Evolutionary conservation across 495 filamentous ascomycete species (phyloP), one percentile per base, ranked within the genome.

Genomic region (Hyaloscypha hepaticicola): DNA sequence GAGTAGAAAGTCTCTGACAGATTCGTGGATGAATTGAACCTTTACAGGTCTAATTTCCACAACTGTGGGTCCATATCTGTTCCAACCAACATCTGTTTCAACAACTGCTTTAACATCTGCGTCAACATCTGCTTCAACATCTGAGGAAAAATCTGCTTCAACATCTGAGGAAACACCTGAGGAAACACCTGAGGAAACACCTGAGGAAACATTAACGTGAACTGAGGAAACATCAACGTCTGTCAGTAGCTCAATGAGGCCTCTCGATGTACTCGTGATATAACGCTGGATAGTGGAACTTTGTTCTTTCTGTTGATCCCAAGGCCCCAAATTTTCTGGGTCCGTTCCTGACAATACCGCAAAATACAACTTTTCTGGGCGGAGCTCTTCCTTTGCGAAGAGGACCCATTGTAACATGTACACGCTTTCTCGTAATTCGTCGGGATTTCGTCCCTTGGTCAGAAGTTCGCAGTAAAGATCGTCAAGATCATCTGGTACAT

Each of bases 1-100:
- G 45, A 72, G 11, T 33, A 77, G 70, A 38, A 73, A 78, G 52
- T 78, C 74, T 24, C 72, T 74, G 58, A 76, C 75, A 14, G 75
- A 74, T 60, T 75, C 68, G 66, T 78, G 77, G 25, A 79, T 77
- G 53, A 80, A 75, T 55, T 77, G 75, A 24, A 75, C 72, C 56
- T 26, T 56, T 16, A n/a, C 31, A 11, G 3, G 21, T 41, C 31
- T 34, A 67, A 33, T 19, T 52, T 45, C 9, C 9, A 12, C 9
- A 21, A 11, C 7, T 52, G 7, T 11, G 21, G 22, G 7, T 52
- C 7, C 11, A 21, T 14, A 52, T 7, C 11, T 21, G 7, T 16
- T 64, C 19, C 5, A 6, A 6, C 50, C 24, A 3, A 12, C 33
- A 5, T 28, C 24, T 27, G 27, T 27, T 12, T 45, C 38, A 19